Conservation (phyloP, 257 asterid genomes). For the Knoxia roxburghii region DNA sequence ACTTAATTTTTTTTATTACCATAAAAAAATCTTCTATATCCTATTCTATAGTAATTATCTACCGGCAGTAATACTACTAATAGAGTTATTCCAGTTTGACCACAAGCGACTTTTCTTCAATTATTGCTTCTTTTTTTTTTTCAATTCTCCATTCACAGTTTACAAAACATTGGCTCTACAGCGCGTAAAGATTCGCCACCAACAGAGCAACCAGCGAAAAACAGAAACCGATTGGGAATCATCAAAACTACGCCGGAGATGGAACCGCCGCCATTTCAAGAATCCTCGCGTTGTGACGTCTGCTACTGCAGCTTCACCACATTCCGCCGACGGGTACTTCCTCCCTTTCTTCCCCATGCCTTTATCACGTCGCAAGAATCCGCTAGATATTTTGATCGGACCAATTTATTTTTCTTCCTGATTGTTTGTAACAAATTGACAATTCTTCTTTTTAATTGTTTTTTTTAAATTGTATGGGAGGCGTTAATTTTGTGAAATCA, state of each 20-base stretch:
- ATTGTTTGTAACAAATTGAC: neutral
- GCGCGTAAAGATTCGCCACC: neutral
- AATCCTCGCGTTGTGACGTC: constrained; percentile 85
- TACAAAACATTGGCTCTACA: neutral
- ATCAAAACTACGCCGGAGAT: constrained; percentile 9
- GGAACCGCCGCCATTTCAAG: constrained; percentile 88
- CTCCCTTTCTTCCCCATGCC: neutral
- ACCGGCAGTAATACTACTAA: too few species aligned
- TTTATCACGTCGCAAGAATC: neutral
- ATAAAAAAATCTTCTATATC: too few species aligned
- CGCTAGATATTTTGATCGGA: constrained; percentile 6
- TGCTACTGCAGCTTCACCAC: constrained; percentile 95
- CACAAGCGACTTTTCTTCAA: too few species aligned
- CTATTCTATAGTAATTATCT: too few species aligned
- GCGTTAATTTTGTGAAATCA: neutral
- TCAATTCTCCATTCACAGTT: neutral
- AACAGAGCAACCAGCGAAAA: neutral
- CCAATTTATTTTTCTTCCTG: constrained; percentile 2
- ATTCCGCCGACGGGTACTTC: constrained; percentile 85
- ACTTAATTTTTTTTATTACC: too few species aligned
- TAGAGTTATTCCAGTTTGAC: too few species aligned
- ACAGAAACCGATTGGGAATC: neutral
- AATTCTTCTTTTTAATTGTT: neutral
- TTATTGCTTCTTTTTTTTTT: too few species aligned
- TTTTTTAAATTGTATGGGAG: neutral